These are phyloP conservation scores for Gracilariopsis chorda DNA, from an alignment of 23 red algal species.

Conservation along the genomic window DNA sequence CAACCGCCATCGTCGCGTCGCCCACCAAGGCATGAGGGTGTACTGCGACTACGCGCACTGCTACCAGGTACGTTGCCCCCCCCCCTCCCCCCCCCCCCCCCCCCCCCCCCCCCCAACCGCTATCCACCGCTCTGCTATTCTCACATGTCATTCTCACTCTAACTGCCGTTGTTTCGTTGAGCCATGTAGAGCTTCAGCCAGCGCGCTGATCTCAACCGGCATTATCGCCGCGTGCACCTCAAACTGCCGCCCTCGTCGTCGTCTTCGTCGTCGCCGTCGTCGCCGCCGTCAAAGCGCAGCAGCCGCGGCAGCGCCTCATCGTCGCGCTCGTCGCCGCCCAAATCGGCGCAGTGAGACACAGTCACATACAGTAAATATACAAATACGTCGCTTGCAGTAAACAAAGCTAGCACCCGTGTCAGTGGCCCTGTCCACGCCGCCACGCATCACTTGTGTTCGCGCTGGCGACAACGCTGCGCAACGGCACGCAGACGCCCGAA, in stretches of 20 bases:
- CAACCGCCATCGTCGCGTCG: constrained; percentile 31
- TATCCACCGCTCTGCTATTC: neutral
- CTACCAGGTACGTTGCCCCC: neutral
- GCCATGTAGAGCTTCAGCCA: constrained; percentile 50
- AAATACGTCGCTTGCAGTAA: too few species aligned
- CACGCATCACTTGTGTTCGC: too few species aligned
- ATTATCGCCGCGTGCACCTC: constrained; percentile 32
- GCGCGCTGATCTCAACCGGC: constrained; percentile 5
- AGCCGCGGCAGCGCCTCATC: too few species aligned
- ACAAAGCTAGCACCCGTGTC: too few species aligned
- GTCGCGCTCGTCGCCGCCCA: too few species aligned
- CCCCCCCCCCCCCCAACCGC: too few species aligned
- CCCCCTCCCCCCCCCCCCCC: neutral
- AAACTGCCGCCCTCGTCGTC: neutral
- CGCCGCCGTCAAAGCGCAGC: too few species aligned
- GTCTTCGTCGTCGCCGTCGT: neutral
- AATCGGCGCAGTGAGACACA: too few species aligned
- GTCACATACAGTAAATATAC: too few species aligned
- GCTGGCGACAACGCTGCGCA: too few species aligned
- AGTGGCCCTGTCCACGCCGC: too few species aligned
- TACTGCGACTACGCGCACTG: constrained; percentile 17
- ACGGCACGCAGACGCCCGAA: too few species aligned
- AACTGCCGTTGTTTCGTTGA: neutral
- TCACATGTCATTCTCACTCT: neutral
- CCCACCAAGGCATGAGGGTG: constrained; percentile 44